Evolutionary conservation across 768 basidiomycete genomes (phyloP), one percentile per base, ranked within the genome.

Genomic region (Fomitopsis serialis): DNA sequence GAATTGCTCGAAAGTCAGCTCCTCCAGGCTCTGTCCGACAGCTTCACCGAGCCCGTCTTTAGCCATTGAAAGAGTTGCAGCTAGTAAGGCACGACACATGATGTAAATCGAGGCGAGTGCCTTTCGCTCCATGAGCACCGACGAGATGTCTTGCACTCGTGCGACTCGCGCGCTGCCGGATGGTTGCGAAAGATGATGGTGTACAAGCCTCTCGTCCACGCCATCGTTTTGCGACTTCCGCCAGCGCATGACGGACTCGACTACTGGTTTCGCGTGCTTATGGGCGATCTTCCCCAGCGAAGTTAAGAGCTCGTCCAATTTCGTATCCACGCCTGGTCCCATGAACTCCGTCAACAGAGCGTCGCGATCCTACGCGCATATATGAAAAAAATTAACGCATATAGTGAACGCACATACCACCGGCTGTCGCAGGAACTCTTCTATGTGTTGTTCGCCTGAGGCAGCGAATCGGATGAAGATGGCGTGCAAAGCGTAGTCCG

Each of bases 171-270:
- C 34, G 25, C 64, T 54, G 58, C 63, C 24, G 48, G 69, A 46
- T 40, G 68, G 27, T 70, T 73, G 74, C 4, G 72, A 58, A 35
- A 72, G 63, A 56, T 85, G 84, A n/a, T 74, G 65, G 32, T 74
- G 72, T 48, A 81, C 68, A 42, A 85, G 66, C 42, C 82, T 81
- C 19, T 73, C 53, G 21, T 52, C 64, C 15, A 73, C 68, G 45
- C 79, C 75, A 54, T 87, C 87, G 37, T 78, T 80, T 64, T 95
- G 91, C 36, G 77, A 84, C 57, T 83, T 79, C 55, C 89, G 79
- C 94, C 91, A 98, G 36, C 87, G 83, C 77, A 86, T 86, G 58
- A 96, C 82, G 0, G 89, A 86, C 55, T 92, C 92, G 36, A 93
- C 78, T 4, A 95, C 90, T 42, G 85, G 81, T 63, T 91, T 89